Conservation (phyloP, 805 yeast species). For the Schwanniomyces sp. region DNA sequence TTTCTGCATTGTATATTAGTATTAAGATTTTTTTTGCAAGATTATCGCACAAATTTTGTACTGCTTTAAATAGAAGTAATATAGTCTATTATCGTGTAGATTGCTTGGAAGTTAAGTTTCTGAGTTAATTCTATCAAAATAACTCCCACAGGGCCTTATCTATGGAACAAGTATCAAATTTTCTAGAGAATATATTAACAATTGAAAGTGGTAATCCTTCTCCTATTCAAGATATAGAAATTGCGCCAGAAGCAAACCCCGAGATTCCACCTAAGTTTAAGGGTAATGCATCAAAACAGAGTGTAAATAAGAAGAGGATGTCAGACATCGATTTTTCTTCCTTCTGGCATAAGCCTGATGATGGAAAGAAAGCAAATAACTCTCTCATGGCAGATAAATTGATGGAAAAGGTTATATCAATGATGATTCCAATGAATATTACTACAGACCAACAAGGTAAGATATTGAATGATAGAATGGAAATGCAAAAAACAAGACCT, state of each 20-base stretch:
- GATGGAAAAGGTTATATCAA: constrained; percentile 66
- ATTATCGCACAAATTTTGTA: not conserved
- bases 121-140: not conserved
- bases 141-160: not conserved
- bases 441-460: constrained; percentile 44
- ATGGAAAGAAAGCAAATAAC: constrained; percentile 15
- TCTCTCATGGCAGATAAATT: constrained; percentile 58
- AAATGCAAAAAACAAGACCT: constrained; percentile 63
- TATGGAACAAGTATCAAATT: constrained; percentile 40
- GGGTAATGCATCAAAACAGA: not conserved
- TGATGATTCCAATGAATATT: constrained; percentile 64
- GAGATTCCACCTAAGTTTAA: not conserved
- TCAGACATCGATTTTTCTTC: constrained; percentile 17
- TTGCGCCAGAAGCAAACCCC: not conserved
- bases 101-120: not conserved
- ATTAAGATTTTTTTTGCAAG: not conserved
- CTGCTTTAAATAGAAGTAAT: not conserved
- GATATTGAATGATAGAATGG: constrained; percentile 52
- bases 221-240: constrained; percentile 1
- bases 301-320: constrained; percentile 1
- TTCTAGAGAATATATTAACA: constrained; percentile 34
- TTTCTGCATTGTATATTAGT: not conserved
- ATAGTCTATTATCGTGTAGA: not conserved
- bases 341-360: constrained; percentile 25
- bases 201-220: constrained; percentile 16